Base-by-base conservation (phyloP, 2,329 filamentous ascomycete genomes). In the Epichloe gansuensis region DNA sequence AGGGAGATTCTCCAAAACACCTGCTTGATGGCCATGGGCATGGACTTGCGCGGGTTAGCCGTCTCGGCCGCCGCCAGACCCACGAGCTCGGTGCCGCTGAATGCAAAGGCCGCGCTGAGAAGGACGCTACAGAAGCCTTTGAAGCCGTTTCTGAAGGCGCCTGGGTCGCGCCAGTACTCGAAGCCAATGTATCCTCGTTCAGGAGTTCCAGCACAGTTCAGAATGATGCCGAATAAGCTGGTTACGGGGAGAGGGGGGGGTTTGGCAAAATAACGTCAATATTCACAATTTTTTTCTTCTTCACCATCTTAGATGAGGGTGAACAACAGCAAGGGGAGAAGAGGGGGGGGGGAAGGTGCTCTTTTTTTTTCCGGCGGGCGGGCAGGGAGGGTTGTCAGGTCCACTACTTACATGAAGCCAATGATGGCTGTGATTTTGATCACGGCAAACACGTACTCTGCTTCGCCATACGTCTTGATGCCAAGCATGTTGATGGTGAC, bases 401-500 rank as follows among this genome's bases (percentile, higher is more conserved):
- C 27, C 27, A 31, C 31, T 40, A 70, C 81, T 71, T 68, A 86
- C 83, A 95, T 90, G 68, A 94, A 95, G 50, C 87, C 88, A 57
- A 95, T 83, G 8, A 95, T 82, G 25, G 90, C 89, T 39, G 84
- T 74, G 49, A 95, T 81, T 65, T 96, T 96, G 70, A 96, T 74
- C 49, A 90, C 81, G 35, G 87, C 85, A 63, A 95, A 93, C 53
- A 89, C 71, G 58, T 95, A 95, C 62, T 95, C 89, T 13, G 87
- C 88, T 67, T 95, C 89, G 62, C 89, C 89, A 60, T 94, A 95
- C 27, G 85, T 87, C 62, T 85, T 86, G 56, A 97, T 85, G 49
- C 89, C 89, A 61, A 91, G 93, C 58, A 95, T 67, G 64, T 96
- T 95, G 69, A 96, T 95, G 31, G 68, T 61, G 45, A 94, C 75